phyloP scores from a whole-genome alignment of 768 basidiomycete species.

The Lentinula boryana region DNA sequence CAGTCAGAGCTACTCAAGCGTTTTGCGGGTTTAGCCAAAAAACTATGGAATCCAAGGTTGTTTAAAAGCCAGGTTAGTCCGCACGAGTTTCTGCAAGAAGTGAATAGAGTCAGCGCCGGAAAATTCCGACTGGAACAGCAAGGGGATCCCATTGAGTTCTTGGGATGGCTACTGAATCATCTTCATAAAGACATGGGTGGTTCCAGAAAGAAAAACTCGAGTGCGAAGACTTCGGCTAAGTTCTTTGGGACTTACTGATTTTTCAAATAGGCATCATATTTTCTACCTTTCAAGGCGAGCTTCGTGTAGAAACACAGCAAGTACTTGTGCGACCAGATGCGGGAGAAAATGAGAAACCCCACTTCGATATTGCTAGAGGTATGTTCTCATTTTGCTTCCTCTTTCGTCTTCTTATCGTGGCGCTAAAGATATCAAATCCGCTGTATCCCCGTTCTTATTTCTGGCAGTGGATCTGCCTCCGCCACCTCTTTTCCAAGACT shows the following conservation, averaged over 20 bases:
- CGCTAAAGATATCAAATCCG: conserved; percentile 72
- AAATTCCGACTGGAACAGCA: conserved; percentile 92
- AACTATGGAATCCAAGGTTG: conserved; percentile 92
- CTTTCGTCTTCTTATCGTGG: neutral
- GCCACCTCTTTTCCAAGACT: conserved; percentile 95
- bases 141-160: conserved; percentile 94
- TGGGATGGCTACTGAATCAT: conserved; percentile 92
- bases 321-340: conserved; percentile 78
- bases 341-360: conserved; percentile 73
- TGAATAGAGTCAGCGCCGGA: conserved; percentile 80
- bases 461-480: conserved; percentile 94
- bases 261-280: conserved; percentile 73
- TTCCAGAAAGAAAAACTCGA: conserved; percentile 87
- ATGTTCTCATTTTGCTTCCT: conserved; percentile 16
- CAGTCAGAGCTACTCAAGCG: conserved; percentile 85
- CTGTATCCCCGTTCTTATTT: conserved; percentile 89
- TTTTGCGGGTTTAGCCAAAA: conserved; percentile 82
- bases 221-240: conserved; percentile 39
- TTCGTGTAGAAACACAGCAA: conserved; percentile 90
- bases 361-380: conserved; percentile 95
- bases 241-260: conserved; percentile 13
- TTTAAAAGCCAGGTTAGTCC: conserved; percentile 99
- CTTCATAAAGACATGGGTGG: conserved; percentile 93
- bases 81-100: conserved; percentile 98
- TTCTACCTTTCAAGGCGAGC: conserved; percentile 89